phyloP scores from a whole-genome alignment of 2,329 filamentous ascomycete species.

The Phaeosphaeriaceae sp. region DNA sequence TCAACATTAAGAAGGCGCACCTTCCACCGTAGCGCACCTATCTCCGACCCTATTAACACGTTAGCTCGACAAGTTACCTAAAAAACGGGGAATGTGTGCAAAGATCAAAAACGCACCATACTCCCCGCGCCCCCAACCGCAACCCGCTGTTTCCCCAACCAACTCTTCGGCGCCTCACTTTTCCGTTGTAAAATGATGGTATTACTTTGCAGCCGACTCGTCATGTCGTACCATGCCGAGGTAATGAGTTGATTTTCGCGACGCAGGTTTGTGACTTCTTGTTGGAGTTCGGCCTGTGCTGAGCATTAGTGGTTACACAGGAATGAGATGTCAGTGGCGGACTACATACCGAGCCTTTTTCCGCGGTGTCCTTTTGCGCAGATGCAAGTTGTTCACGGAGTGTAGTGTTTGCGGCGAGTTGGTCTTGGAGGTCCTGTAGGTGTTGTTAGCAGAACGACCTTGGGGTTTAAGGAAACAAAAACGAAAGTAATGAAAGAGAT shows the following conservation, averaged over 20 bases:
- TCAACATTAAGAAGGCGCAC: too few species aligned
- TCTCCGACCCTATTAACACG: too few species aligned
- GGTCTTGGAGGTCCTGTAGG: conserved; percentile 42
- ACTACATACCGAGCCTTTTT: conserved; percentile 47
- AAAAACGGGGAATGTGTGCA: too few species aligned
- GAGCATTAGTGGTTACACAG: too few species aligned
- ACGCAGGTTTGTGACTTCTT: conserved; percentile 70
- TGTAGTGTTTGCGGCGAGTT: conserved; percentile 26
- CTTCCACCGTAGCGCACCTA: too few species aligned
- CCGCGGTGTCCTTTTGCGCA: conserved; percentile 41
- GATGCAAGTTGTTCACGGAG: conserved; percentile 42
- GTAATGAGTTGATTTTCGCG: conserved; percentile 80
- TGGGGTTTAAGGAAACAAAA: too few species aligned
- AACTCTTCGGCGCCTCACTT: conserved; percentile 77
- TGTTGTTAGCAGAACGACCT: conserved; percentile 27
- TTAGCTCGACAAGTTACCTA: too few species aligned
- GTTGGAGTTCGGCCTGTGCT: conserved; percentile 39
- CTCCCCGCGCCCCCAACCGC: conserved; percentile 44
- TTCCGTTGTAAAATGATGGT: conserved; percentile 78
- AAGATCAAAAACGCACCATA: conserved; percentile 31
- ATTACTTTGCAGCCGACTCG: conserved; percentile 79
- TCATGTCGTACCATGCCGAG: conserved; percentile 86
- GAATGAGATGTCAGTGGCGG: too few species aligned
- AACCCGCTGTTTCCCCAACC: conserved; percentile 81
- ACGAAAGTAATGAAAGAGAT: not conserved